Evolutionary conservation across 441 rosid species (phyloP), one percentile per base, ranked within the genome.

Genomic region (Pelargonium citronellum): DNA sequence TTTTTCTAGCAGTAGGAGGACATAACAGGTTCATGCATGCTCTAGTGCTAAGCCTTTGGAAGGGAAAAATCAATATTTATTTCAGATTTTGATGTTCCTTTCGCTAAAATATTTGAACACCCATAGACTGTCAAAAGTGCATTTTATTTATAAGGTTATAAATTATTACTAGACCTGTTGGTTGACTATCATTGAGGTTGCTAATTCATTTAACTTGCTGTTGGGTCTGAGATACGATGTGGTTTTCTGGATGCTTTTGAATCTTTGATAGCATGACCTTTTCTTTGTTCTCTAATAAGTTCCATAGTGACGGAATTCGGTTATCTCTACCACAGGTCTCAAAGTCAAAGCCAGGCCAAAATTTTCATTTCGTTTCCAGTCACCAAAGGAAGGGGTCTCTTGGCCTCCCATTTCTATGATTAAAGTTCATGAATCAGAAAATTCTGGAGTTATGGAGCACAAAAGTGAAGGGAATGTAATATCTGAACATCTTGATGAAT

Each of bases 331-430:
- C 67, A 75, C 83, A 94, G 92, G 78, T 75, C 53, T 76, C 58
- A 84, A 77, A 80, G 83, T 82, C 80, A 86, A 87, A 74, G 71
- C 67, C 43, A 87, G 77, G 82, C 85, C 86, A 73, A 87, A 86
- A 67, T 83, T 91, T 81, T 84, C 91, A 57, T 84, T 90, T 67
- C 77, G 73, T 78, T 79, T 76, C 63, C 84, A 74, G 68, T 63
- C 70, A 58, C 79, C 44, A 27, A 81, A 66, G 69, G 64, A 80
- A 77, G 88, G 72, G 75, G 65, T 72, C 15, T 66, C 72, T 58
- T 47, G 49, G 13, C 76, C 71, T 58, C 55, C 46, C 57, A 34
- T 71, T 66, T 41, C 70, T 24, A 67, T 66, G 64, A 68, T 67
- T 69, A 82, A 83, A 75, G 77, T 46, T 71, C 69, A 71, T 79